These are phyloP conservation scores for Trichoderma simmonsii DNA, from an alignment of 2,329 filamentous ascomycete genomes.

Conservation along the genomic window DNA sequence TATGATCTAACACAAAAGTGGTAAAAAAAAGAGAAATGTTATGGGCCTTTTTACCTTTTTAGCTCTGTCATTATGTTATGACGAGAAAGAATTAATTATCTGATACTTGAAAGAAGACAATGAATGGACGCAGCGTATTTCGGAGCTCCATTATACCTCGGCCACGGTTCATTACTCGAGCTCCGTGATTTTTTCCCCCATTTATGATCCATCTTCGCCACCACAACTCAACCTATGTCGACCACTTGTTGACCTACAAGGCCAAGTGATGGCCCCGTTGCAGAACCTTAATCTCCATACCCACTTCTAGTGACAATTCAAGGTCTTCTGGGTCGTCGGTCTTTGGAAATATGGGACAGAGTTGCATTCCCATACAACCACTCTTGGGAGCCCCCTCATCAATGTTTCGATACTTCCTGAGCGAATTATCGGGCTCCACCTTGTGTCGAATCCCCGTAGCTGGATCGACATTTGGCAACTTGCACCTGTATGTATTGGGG, in stretches of 20 bases:
- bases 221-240: background rate
- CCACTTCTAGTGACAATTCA: slow-evolving; percentile 51
- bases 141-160: background rate
- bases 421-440: slow-evolving; percentile 55
- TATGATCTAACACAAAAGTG: slow-evolving; percentile 14
- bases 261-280: slow-evolving; percentile 42
- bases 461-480: slow-evolving; percentile 67
- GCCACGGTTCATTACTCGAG: background rate
- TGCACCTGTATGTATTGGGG: slow-evolving; percentile 48
- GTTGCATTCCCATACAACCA: slow-evolving; percentile 64
- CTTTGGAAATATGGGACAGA: slow-evolving; percentile 53
- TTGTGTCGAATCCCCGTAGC: slow-evolving; percentile 54
- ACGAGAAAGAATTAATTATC: background rate
- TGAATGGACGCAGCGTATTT: background rate
- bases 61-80: background rate
- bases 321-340: slow-evolving; percentile 27
- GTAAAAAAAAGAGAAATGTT: background rate
- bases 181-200: background rate
- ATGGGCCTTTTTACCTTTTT: background rate
- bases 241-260: slow-evolving; percentile 30
- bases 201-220: background rate
- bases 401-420: slow-evolving; percentile 57
- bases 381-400: slow-evolving; percentile 56
- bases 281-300: slow-evolving; percentile 53
- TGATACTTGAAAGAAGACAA: background rate